A percentile compares a stretch with the other conserved stretches of the same genome.
phyloP scores from a whole-genome alignment of 768 basidiomycete species.

The Xanthoconium stramineum region DNA sequence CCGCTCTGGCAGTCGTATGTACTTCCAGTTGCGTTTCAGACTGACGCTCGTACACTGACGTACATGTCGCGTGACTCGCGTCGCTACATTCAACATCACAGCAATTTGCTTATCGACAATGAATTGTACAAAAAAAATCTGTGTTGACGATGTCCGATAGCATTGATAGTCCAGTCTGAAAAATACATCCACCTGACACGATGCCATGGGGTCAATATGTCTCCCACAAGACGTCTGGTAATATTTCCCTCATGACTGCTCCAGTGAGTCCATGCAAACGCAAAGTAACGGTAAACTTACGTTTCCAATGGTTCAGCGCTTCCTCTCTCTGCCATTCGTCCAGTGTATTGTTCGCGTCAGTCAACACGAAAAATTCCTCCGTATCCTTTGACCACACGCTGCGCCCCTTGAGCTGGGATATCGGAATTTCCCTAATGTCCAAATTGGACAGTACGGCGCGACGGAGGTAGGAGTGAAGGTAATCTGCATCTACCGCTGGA shows the following conservation, averaged over 20 bases:
- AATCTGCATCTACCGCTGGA: constrained; percentile 50
- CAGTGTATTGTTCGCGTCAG: constrained; percentile 60
- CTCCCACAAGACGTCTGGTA: constrained; percentile 74
- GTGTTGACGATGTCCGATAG: no score
- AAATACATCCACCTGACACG: neutral
- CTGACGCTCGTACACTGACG: no score
- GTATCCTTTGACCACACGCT: constrained; percentile 22
- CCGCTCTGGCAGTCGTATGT: no score
- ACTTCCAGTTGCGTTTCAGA: no score
- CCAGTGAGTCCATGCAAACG: constrained; percentile 3
- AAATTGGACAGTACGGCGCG: constrained; percentile 54
- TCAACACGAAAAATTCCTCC: constrained; percentile 52
- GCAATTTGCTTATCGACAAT: no score
- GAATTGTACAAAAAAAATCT: no score
- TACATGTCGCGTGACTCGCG: no score
- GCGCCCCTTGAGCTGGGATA: constrained; percentile 36
- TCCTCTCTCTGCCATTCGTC: constrained; percentile 63
- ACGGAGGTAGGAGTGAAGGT: constrained; percentile 66
- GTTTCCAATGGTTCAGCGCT: constrained; percentile 71
- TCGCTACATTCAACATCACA: no score
- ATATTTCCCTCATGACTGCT: constrained; percentile 74
- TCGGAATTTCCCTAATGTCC: constrained; percentile 50
- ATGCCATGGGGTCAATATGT: constrained; percentile 48
- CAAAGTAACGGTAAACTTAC: constrained; percentile 39
- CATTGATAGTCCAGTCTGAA: neutral